phyloP scores from a whole-genome alignment of 805 yeast species.

The Pachysolen tannophilus region DNA sequence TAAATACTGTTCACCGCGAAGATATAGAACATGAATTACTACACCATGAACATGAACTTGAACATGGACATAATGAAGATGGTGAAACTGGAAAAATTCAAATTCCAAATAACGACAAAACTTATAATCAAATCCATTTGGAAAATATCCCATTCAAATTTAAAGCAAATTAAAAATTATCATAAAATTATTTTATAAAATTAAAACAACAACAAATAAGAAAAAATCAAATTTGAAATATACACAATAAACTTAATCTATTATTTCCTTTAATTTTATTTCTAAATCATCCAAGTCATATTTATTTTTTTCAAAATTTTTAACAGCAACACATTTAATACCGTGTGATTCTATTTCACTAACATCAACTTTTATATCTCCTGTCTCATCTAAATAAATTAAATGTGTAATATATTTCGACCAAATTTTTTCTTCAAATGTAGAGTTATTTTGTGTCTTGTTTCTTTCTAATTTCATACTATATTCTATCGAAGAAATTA shows the following conservation, averaged over 20 bases:
- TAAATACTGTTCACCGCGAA: slow-evolving; percentile 72
- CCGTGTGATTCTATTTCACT: slow-evolving; percentile 31
- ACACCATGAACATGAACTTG: slow-evolving; percentile 82
- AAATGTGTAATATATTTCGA: slow-evolving; percentile 54
- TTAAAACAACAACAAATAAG: neutral
- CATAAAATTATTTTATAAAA: neutral
- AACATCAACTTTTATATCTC: slow-evolving; percentile 41
- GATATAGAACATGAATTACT: slow-evolving; percentile 82
- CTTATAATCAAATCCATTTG: slow-evolving; percentile 28
- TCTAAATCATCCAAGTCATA: slow-evolving; percentile 38
- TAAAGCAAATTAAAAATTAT: neutral
- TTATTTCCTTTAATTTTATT: slow-evolving; percentile 15
- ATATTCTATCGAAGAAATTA: slow-evolving; percentile 49
- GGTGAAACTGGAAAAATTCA: slow-evolving; percentile 27
- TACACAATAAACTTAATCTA: slow-evolving; percentile 2
- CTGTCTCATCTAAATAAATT: slow-evolving; percentile 41
- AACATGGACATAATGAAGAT: slow-evolving; percentile 33
- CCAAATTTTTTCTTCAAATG: slow-evolving; percentile 21
- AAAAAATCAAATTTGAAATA: neutral
- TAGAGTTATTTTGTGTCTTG: slow-evolving; percentile 9
- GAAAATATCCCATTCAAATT: slow-evolving; percentile 31
- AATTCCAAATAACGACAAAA: slow-evolving; percentile 28
- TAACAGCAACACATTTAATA: slow-evolving; percentile 37
- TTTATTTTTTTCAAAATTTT: slow-evolving; percentile 15
- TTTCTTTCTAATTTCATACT: slow-evolving; percentile 27